A percentile compares a stretch with the other conserved stretches of the same genome.
Conservation (phyloP, 1,284 basidiomycete genomes). For the Pascua sp. region DNA sequence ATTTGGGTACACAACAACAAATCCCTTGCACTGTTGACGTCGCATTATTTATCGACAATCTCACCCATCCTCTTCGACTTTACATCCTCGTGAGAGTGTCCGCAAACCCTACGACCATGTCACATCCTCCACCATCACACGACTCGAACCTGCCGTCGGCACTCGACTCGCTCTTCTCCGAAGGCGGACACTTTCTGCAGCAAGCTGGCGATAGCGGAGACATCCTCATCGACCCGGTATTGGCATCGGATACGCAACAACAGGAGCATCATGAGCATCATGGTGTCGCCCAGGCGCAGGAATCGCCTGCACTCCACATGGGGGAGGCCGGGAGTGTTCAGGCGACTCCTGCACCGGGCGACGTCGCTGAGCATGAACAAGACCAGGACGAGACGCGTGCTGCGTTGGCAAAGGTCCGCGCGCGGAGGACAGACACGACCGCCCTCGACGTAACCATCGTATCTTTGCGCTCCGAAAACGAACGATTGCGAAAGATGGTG, state of each 20-base stretch:
- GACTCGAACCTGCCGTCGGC: conserved; percentile 12
- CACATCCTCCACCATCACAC: conserved; percentile 8
- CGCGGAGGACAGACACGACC: not conserved
- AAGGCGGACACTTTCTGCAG: conserved; percentile 16
- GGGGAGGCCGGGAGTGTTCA: not conserved
- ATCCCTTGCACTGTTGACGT: no score
- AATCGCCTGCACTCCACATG: not conserved
- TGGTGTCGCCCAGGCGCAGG: not conserved
- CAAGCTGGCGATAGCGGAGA: conserved; percentile 3
- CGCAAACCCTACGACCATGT: conserved; percentile 1
- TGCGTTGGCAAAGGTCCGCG: not conserved
- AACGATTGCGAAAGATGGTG: conserved; percentile 13
- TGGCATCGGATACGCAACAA: not conserved
- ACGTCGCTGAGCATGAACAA: not conserved
- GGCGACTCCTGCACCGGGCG: not conserved
- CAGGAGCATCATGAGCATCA: not conserved
- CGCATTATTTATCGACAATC: no score
- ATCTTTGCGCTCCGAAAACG: conserved; percentile 14
- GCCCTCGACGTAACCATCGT: conserved; percentile 10
- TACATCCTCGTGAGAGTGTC: no score
- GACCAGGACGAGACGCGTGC: not conserved
- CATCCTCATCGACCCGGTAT: conserved; percentile 10
- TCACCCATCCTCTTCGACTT: no score
- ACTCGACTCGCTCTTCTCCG: conserved; percentile 13
- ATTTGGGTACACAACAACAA: no score